phyloP scores from a whole-genome alignment of 169 alveolate genomes.

The Eimeria tenella region DNA sequence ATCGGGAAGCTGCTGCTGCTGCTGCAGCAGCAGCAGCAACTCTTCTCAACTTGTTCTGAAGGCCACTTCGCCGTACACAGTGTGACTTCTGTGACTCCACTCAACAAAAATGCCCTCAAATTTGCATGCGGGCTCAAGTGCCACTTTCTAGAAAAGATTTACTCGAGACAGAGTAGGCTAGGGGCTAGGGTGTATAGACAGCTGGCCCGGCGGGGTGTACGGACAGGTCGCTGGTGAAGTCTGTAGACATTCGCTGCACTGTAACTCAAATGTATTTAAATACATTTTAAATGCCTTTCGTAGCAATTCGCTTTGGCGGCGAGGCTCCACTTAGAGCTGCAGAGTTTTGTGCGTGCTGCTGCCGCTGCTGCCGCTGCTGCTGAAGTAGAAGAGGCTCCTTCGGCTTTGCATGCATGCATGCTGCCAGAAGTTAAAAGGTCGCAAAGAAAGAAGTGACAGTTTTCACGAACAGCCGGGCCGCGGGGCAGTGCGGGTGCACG shows the following conservation, averaged over 20 bases:
- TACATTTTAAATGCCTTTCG: no score
- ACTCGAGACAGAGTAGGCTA: no score
- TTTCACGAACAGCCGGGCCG: neutral
- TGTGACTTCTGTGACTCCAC: neutral
- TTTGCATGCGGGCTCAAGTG: neutral
- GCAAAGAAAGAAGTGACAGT: conserved; percentile 1
- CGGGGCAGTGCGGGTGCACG: neutral
- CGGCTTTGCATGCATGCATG: neutral
- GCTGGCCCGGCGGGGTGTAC: no score
- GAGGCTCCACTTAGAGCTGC: no score
- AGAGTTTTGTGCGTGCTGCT: no score
- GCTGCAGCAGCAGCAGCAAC: conserved; percentile 28
- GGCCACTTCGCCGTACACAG: conserved; percentile 1
- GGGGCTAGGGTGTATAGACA: neutral
- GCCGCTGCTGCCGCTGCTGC: no score
- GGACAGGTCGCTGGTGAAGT: no score
- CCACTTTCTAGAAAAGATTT: neutral
- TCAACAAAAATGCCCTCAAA: conserved; percentile 13
- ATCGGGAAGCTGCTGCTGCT: neutral
- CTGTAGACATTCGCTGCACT: no score
- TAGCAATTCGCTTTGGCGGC: no score
- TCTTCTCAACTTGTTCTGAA: conserved; percentile 18
- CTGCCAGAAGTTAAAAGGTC: conserved; percentile 27
- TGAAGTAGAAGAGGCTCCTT: no score
- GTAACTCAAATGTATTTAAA: no score